Base-by-base conservation (phyloP, 306 rosid genomes). In the Gastrolobium bilobum region DNA sequence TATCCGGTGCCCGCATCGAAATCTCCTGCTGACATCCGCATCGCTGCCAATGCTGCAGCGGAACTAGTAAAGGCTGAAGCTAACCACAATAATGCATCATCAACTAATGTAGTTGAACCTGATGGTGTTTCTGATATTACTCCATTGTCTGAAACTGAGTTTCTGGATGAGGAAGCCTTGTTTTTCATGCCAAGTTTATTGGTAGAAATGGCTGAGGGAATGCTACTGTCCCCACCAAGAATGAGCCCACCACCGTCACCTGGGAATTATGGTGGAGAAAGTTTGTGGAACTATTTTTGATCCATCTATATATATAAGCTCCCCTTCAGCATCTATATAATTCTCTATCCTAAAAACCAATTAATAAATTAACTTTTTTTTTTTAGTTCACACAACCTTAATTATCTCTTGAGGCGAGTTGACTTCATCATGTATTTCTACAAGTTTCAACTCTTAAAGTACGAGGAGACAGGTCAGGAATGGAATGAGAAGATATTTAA, bases 181-280 rank as follows among this genome's bases (percentile, higher is more conserved):
- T 95, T 92, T 46, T 80, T 84, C 2, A 90, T 91, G 99, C 97
- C 99, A n/a, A 85, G 82, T 86, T 88, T 95, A 83, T 67, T 95
- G 68, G 81, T 75, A 8, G 95, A 93, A 7, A 95, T 95, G 99
- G 99, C 99, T 2, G 92, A 85, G 81, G 99, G 98, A 82, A 91
- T 95, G 99, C 72, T 95, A 59, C 72, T 95, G 38, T 86, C 99
- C 6, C 99, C 99, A 3, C 99, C 99, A 4, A 85, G 95, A 82
- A 88, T 95, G 67, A 84, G 38, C 61, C 70, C 92, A 0, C 83
- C 88, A 37, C 86, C 43, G 0, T 75, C 92, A 6, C 73, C 85
- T 9, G 93, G 82, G 20, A 65, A 76, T 60, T 79, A 70, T 2
- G 81, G 73, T 2, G 90, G 85, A 26, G 93, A 84, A 11, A 81